Conservation (phyloP, 2,329 filamentous ascomycete species). For the Dactylellina leptospora region DNA sequence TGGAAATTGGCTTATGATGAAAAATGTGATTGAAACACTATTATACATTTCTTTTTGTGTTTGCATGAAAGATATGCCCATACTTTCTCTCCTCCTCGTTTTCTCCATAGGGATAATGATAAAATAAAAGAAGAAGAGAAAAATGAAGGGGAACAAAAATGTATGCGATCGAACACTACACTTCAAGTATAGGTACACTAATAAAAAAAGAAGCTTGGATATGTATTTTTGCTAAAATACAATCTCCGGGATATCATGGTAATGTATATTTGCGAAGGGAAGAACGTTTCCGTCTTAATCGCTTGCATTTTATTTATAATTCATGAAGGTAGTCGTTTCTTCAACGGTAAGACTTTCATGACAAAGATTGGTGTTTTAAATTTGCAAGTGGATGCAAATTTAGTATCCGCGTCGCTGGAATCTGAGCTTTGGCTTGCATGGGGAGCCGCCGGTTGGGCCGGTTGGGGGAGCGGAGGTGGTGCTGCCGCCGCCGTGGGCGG, state of each 20-base stretch:
- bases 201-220: background rate
- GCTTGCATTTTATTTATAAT: conserved; percentile 6
- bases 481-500: conserved; percentile 9
- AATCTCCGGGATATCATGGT: conserved; percentile 4
- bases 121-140: conserved; percentile 3
- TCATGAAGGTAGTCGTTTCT: background rate
- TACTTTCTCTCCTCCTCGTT: background rate
- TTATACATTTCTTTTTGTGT: conserved; percentile 41
- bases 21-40: conserved; percentile 26
- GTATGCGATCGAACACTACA: conserved; percentile 8
- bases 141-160: conserved; percentile 8
- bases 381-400: conserved; percentile 12
- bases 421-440: conserved; percentile 49
- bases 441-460: conserved; percentile 23
- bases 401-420: conserved; percentile 39
- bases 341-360: no score
- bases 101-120: conserved; percentile 4
- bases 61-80: background rate
- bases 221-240: no score
- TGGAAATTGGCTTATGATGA: conserved; percentile 2
- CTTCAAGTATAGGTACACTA: conserved; percentile 39
- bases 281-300: conserved; percentile 3
- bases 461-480: conserved; percentile 29
- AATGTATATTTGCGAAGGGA: conserved; percentile 20
- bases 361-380: no score